Conservation (phyloP, 106 monocot species). For the Dendrobium officinale region DNA sequence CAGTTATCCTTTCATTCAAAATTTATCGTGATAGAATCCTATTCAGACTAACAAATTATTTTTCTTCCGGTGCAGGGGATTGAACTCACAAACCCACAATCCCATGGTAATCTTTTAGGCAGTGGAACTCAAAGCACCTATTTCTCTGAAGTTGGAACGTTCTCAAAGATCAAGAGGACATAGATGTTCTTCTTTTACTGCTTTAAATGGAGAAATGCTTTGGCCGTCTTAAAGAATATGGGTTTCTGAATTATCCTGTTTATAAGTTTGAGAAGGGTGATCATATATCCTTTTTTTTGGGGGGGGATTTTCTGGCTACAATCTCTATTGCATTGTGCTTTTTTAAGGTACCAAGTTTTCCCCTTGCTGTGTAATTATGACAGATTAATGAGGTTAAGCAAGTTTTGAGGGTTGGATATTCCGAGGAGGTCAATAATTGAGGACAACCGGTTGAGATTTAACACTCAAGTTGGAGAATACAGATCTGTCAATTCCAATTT, state of each 20-base stretch:
- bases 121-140: constrained; percentile 79
- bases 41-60: background rate
- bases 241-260: background rate
- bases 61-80: constrained; percentile 42
- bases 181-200: constrained; percentile 8
- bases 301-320: too few species aligned
- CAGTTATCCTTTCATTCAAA: background rate
- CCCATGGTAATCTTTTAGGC: constrained; percentile 44
- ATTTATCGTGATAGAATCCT: background rate
- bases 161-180: constrained; percentile 64
- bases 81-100: constrained; percentile 66
- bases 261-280: background rate
- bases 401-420: too few species aligned
- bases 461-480: too few species aligned
- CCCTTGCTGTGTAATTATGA: too few species aligned
- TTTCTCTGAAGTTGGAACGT: constrained; percentile 67
- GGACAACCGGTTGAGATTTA: too few species aligned
- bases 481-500: too few species aligned
- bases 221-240: background rate
- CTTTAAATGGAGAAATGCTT: background rate
- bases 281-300: background rate
- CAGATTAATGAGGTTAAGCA: too few species aligned
- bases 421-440: too few species aligned
- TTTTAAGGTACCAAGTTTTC: too few species aligned
- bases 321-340: too few species aligned